These are phyloP conservation scores for Metarhizium anisopliae DNA, from an alignment of 2,329 filamentous ascomycete species.

Conservation along the genomic window DNA sequence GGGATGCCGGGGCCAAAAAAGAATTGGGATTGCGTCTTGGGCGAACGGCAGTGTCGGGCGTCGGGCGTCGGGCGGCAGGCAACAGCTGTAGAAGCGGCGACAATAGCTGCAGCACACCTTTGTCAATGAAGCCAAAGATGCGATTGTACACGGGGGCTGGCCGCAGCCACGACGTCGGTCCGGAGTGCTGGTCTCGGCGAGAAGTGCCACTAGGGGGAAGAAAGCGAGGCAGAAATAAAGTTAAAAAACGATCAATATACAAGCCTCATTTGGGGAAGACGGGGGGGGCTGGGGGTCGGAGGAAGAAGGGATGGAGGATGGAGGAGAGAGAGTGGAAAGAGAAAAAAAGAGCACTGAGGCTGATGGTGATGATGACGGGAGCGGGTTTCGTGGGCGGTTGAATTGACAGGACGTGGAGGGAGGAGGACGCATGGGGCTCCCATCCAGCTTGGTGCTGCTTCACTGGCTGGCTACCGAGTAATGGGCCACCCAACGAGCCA, in stretches of 20 bases:
- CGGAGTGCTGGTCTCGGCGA: background rate
- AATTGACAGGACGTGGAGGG: background rate
- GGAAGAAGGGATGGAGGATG: conserved; percentile 13
- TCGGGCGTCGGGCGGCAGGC: background rate
- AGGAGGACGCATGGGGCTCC: no score
- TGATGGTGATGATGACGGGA: conserved; percentile 12
- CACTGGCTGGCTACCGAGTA: no score
- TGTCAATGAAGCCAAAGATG: background rate
- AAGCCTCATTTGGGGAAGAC: conserved; percentile 21
- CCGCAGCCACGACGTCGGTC: conserved; percentile 2
- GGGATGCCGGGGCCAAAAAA: background rate
- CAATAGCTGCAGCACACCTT: background rate
- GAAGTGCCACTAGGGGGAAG: conserved; percentile 4
- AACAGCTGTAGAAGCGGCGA: background rate
- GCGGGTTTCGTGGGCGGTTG: conserved; percentile 1
- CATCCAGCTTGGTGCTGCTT: no score
- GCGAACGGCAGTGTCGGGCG: background rate
- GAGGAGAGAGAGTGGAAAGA: conserved; percentile 10
- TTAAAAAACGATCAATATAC: conserved; percentile 24
- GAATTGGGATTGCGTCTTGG: background rate
- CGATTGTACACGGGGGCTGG: background rate
- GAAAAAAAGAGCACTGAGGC: conserved; percentile 10
- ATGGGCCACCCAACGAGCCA: no score
- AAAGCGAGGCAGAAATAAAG: conserved; percentile 19
- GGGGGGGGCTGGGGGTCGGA: conserved; percentile 7